Base-by-base conservation (phyloP, 1,284 basidiomycete genomes). In the Leccinum subrobustum region DNA sequence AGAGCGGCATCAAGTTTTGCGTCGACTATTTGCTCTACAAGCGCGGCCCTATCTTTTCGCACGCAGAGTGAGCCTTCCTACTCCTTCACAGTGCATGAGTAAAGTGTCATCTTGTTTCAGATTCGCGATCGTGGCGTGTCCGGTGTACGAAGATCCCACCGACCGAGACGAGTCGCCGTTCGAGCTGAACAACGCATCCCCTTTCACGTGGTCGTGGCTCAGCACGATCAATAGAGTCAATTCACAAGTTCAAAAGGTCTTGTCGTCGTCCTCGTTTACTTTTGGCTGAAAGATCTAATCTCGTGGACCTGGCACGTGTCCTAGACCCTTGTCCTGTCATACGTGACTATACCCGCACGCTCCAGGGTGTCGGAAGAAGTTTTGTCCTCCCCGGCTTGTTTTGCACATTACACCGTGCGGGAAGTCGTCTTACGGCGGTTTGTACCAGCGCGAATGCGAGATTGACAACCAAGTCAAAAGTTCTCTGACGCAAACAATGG, bases 141-240 rank as follows among this genome's bases (percentile, higher is more conserved):
- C 96, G 0, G 88, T 91, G 1, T 98, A 98, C 70, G 89, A 93
- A 77, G 89, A 97, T 67, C 81, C 85, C 0, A 75, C 78, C 50
- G 96, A 98, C 72, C 81, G 84, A 60, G 75, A 78, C 20, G 72
- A 78, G 0, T 92, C 88, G 4, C 83, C 82, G 1, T 85, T 88
- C 66, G 75, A 80, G 54, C 79, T 88, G 52, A 84, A 81, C 69
- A 90, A 87, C 58, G 77, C 83, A 2, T 80, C 86, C n/a, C 86
- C 90, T 2, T 89, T 91, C 70, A 81, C 87, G 33, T 99, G 97
- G 97, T 86, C 92, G 11, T 98, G 96, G 95, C 85, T 99, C 42
- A 95, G 93, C 74, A 99, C 97, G 2, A 85, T 98, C 62, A 99
- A 98, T 72, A 88, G 97, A 25, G 96, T 99, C 18, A 98, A 98